Evolutionary conservation across 805 yeast species (phyloP).

Genomic region (Candida ficus): DNA sequence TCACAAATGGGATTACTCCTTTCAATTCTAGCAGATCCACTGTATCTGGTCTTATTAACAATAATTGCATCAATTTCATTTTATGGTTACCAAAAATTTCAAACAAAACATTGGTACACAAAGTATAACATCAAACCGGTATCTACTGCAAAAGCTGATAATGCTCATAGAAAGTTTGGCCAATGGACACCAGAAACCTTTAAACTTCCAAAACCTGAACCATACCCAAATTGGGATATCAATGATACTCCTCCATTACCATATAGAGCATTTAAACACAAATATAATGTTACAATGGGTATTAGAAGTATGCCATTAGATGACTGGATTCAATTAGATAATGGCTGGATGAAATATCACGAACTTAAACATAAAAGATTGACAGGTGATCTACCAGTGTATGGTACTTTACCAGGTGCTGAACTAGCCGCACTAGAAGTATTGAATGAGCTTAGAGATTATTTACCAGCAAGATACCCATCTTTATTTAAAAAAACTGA

Average conservation of each 20-base stretch:
- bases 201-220: slow-evolving; percentile 43
- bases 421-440: slow-evolving; percentile 51
- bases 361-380: slow-evolving; percentile 46
- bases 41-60: too few species aligned
- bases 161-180: slow-evolving; percentile 44
- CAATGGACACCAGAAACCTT: slow-evolving; percentile 51
- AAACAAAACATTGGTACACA: too few species aligned
- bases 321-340: slow-evolving; percentile 64
- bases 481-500: slow-evolving; percentile 33
- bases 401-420: slow-evolving; percentile 48
- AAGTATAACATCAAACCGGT: too few species aligned
- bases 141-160: slow-evolving; percentile 32
- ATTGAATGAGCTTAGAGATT: slow-evolving; percentile 46
- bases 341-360: slow-evolving; percentile 57
- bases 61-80: too few species aligned
- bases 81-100: too few species aligned
- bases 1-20: too few species aligned
- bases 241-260: slow-evolving; percentile 18
- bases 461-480: slow-evolving; percentile 56
- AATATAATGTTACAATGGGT: slow-evolving; percentile 65
- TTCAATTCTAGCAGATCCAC: too few species aligned
- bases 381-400: slow-evolving; percentile 38
- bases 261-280: slow-evolving; percentile 52
- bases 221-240: slow-evolving; percentile 29
- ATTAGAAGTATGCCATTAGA: slow-evolving; percentile 57